Evolutionary conservation across 305 asterid genomes (phyloP).

Genomic region (Fraxinus xanthoxyloides): DNA sequence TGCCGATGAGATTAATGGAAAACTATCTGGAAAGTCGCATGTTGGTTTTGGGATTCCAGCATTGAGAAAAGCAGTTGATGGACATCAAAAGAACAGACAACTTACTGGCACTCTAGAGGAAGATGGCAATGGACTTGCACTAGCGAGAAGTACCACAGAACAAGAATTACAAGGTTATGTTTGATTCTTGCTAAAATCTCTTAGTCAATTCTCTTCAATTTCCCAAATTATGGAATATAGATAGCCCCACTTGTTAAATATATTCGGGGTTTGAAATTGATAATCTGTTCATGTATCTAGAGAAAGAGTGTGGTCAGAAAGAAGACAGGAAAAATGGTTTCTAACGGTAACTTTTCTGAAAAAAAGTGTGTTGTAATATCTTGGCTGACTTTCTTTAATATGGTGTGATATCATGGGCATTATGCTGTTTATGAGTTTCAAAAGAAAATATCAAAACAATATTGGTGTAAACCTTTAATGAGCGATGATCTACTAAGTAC

Average conservation of each 20-base stretch:
- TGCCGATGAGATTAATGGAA: slow-evolving; percentile 80
- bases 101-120: slow-evolving; percentile 44
- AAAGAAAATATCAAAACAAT: not conserved
- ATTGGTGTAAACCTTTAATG: not conserved
- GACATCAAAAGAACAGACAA: slow-evolving; percentile 39
- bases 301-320: not conserved
- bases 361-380: not conserved
- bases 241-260: not conserved
- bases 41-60: slow-evolving; percentile 46
- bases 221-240: not conserved
- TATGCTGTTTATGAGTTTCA: not conserved
- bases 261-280: not conserved
- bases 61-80: slow-evolving; percentile 60
- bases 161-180: slow-evolving; percentile 58
- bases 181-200: slow-evolving; percentile 6
- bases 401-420: not conserved
- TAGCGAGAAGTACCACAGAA: slow-evolving; percentile 31
- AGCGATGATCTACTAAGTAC: not conserved
- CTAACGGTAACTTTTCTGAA: not conserved
- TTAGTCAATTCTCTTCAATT: not conserved
- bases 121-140: slow-evolving; percentile 37
- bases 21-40: slow-evolving; percentile 62
- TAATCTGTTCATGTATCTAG: not conserved
- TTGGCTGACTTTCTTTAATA: not conserved
- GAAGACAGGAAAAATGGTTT: not conserved